These are phyloP conservation scores for Thermoascus crustaceus DNA, from an alignment of 2,329 filamentous ascomycete species.

Conservation along the genomic window DNA sequence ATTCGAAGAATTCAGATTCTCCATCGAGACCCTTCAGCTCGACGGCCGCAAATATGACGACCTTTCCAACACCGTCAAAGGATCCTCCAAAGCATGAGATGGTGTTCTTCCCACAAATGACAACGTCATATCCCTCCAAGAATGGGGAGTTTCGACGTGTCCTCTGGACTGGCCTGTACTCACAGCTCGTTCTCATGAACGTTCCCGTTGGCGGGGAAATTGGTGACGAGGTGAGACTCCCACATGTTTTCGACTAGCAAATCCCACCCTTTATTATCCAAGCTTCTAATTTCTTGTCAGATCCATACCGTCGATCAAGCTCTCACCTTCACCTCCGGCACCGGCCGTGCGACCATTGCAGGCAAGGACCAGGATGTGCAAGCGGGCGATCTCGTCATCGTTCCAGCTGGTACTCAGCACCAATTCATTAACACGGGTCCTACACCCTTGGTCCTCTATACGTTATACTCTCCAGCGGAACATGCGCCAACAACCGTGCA, in stretches of 20 bases:
- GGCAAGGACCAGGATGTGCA: constrained; percentile 50
- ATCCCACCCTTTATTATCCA: background rate
- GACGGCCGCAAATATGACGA: background rate
- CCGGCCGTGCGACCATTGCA: constrained; percentile 50
- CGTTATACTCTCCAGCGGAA: constrained; percentile 56
- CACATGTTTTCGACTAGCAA: background rate
- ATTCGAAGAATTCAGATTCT: background rate
- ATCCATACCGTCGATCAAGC: constrained; percentile 56
- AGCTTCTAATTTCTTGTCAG: constrained; percentile 8
- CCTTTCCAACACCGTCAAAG: background rate
- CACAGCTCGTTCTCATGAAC: constrained; percentile 57
- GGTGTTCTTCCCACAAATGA: constrained; percentile 53
- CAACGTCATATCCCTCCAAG: constrained; percentile 44
- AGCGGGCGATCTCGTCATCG: constrained; percentile 51
- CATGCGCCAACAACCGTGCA: constrained; percentile 54
- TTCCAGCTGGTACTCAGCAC: constrained; percentile 58
- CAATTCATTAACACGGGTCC: constrained; percentile 57
- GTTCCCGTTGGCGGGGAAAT: constrained; percentile 57
- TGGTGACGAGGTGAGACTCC: constrained; percentile 50
- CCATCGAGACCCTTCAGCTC: constrained; percentile 1
- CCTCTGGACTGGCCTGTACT: constrained; percentile 55
- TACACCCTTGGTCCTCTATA: constrained; percentile 53
- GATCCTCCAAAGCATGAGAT: constrained; percentile 46
- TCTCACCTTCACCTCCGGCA: constrained; percentile 55
- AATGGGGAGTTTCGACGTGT: constrained; percentile 56